Evolutionary conservation across 176 grass and related monocot genomes (phyloP).

Genomic region (Eleusine indica): DNA sequence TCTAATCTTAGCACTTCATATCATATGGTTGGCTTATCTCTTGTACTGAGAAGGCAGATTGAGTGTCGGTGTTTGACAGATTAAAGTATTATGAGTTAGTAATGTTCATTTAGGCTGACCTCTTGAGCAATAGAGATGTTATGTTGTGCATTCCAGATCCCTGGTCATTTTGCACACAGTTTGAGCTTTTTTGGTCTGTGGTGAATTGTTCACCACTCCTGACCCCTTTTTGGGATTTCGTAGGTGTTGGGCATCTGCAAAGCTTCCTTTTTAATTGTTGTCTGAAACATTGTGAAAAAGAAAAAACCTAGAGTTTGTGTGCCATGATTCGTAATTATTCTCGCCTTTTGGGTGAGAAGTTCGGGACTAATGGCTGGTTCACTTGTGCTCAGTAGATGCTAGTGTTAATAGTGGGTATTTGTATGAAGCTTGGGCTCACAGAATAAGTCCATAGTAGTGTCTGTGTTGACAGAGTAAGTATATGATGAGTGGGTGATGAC

Average conservation of each 20-base stretch:
- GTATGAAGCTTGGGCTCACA: no score
- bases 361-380: no score
- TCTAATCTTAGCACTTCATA: background rate
- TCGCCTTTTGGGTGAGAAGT: no score
- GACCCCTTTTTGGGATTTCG: background rate
- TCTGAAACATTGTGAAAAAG: background rate
- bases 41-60: background rate
- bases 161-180: background rate
- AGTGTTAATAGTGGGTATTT: no score
- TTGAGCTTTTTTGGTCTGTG: background rate
- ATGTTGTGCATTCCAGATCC: background rate
- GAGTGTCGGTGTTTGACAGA: background rate
- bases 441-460: no score
- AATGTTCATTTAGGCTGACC: background rate
- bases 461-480: no score
- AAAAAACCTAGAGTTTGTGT: background rate
- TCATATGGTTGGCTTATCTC: background rate
- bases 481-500: no score
- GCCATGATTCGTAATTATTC: no score
- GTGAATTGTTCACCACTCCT: background rate
- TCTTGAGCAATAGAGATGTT: background rate
- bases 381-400: no score
- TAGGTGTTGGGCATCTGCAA: background rate
- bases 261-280: background rate
- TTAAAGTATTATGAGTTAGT: background rate